Conservation (phyloP, 306 rosid species). For the Gleditsia sinensis region DNA sequence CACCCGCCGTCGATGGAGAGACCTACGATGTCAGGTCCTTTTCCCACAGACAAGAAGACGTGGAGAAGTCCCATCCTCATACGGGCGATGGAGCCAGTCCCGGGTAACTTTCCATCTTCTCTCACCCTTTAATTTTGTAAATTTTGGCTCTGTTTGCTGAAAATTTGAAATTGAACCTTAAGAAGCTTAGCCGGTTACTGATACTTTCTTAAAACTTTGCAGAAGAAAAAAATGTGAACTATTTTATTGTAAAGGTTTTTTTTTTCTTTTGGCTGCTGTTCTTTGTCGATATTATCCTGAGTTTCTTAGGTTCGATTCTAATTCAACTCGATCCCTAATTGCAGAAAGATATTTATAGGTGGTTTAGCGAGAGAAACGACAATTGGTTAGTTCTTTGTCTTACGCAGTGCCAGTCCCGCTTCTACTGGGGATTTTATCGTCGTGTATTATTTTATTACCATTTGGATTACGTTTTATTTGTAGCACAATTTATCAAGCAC, state of each 20-base stretch:
- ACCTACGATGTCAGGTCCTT: conserved; percentile 46
- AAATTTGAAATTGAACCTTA: background rate
- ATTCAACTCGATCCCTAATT: conserved; percentile 40
- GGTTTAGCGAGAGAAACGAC: conserved; percentile 94
- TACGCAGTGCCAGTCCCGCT: conserved; percentile 6
- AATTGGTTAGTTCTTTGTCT: conserved; percentile 58
- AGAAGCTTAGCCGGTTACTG: background rate
- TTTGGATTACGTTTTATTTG: background rate
- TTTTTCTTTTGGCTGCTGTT: background rate
- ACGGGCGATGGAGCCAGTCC: conserved; percentile 91
- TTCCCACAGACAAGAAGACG: conserved; percentile 55
- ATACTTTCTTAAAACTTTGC: background rate
- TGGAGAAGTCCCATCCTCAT: conserved; percentile 67
- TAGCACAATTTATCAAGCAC: conserved; percentile 57
- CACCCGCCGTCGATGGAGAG: conserved; percentile 49
- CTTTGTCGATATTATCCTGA: background rate
- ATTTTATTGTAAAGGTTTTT: background rate
- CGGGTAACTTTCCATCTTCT: conserved; percentile 54
- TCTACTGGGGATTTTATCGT: background rate
- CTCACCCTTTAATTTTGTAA: background rate
- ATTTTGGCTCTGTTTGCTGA: background rate
- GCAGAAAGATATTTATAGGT: conserved; percentile 91
- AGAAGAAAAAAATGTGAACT: background rate
- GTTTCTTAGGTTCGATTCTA: conserved; percentile 36
- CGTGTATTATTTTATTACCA: background rate